Evolutionary conservation across 352 stramenopile genomes (phyloP).

Genomic region (Globisporangium cylindrosporum): DNA sequence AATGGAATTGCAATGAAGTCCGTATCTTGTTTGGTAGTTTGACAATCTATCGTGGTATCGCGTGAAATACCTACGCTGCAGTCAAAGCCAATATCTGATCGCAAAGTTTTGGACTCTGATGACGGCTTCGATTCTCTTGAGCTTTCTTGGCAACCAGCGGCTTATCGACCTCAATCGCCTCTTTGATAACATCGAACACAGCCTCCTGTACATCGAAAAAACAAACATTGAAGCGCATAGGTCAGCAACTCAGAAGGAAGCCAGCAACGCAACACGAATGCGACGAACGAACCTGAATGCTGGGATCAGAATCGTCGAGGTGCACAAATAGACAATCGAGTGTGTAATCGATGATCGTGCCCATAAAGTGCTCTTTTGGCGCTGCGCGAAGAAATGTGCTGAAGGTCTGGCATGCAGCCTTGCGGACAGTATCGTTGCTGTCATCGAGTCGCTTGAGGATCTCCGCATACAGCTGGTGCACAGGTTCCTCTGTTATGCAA

Average conservation of each 20-base stretch:
- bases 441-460: constrained; percentile 92
- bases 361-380: constrained; percentile 80
- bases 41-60: constrained; percentile 8
- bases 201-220: constrained; percentile 34
- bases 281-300: constrained; percentile 64
- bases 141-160: constrained; percentile 67
- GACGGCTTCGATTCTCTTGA: constrained; percentile 63
- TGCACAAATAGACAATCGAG: constrained; percentile 91
- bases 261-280: not conserved
- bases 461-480: constrained; percentile 90
- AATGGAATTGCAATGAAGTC: not conserved
- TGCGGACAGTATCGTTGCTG: constrained; percentile 88
- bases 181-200: constrained; percentile 68
- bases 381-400: constrained; percentile 83
- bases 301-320: constrained; percentile 84
- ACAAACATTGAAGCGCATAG: constrained; percentile 2
- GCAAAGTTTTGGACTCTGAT: constrained; percentile 71
- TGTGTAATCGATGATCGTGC: constrained; percentile 90
- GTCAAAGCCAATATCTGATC: constrained; percentile 60
- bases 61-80: constrained; percentile 16
- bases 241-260: constrained; percentile 7
- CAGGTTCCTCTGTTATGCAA: constrained; percentile 67
- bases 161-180: constrained; percentile 58
- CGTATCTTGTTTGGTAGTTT: not conserved
- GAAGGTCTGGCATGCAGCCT: constrained; percentile 85